phyloP scores from a whole-genome alignment of 2,329 filamentous ascomycete species.

The Gremmenia infestans region DNA sequence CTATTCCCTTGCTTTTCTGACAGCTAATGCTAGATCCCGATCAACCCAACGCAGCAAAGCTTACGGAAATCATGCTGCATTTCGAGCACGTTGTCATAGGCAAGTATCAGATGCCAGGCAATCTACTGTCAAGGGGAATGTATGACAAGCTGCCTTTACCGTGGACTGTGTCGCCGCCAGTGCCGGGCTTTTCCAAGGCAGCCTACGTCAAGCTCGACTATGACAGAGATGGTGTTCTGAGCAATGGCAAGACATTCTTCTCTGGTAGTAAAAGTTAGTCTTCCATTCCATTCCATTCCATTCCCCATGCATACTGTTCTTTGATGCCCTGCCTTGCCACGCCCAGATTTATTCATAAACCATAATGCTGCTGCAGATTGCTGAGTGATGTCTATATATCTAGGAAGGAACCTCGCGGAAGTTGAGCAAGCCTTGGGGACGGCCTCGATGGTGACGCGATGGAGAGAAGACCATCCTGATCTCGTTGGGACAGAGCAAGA shows the following conservation, averaged over 20 bases:
- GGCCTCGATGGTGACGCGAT: constrained; percentile 36
- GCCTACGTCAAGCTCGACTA: constrained; percentile 35
- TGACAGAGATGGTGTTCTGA: constrained; percentile 30
- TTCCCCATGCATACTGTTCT: not conserved
- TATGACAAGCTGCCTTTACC: constrained; percentile 41
- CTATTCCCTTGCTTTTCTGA: not conserved
- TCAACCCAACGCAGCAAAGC: constrained; percentile 33
- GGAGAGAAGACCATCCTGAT: constrained; percentile 35
- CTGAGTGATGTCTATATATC: not conserved
- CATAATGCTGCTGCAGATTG: not conserved
- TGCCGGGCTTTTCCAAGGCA: constrained; percentile 30
- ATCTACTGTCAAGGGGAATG: constrained; percentile 32
- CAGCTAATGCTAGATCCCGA: constrained; percentile 25
- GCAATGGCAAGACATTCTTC: constrained; percentile 28
- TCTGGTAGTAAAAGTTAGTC: constrained; percentile 8
- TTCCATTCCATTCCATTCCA: no score
- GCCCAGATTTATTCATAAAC: not conserved
- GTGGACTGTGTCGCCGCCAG: constrained; percentile 34
- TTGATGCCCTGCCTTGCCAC: not conserved
- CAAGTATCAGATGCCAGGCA: constrained; percentile 36
- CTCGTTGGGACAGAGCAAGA: constrained; percentile 34
- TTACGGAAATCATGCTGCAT: constrained; percentile 34
- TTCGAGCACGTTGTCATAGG: constrained; percentile 34
- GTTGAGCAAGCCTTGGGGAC: constrained; percentile 29
- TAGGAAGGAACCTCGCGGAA: not conserved